A percentile compares a stretch with the other conserved stretches of the same genome.
Evolutionary conservation across 306 rosid genomes (phyloP).

Genomic region (Oemleria cerasiformis): DNA sequence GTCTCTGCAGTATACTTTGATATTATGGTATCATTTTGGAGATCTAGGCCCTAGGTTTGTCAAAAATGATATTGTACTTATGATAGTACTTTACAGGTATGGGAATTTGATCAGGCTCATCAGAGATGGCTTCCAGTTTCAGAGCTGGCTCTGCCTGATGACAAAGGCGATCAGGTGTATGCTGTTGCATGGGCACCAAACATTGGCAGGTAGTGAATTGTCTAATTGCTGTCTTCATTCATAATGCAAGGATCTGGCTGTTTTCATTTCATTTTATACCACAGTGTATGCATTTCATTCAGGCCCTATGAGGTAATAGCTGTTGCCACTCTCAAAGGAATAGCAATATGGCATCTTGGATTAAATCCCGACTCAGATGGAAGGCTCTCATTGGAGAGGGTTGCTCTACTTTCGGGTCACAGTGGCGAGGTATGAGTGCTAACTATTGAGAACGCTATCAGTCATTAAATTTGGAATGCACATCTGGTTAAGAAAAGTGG

Average conservation of each 20-base stretch:
- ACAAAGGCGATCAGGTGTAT: slow-evolving; percentile 66
- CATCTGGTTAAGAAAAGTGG: not conserved
- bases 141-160: slow-evolving; percentile 64
- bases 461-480: not conserved
- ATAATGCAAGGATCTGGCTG: slow-evolving; percentile 6
- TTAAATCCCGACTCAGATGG: slow-evolving; percentile 64
- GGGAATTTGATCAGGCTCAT: slow-evolving; percentile 96
- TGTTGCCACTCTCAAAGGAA: slow-evolving; percentile 68
- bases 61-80: too few relatives aligned
- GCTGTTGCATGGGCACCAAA: slow-evolving; percentile 92
- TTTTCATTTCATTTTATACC: not conserved
- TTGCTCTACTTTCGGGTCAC: slow-evolving; percentile 68
- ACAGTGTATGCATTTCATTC: slow-evolving; percentile 22
- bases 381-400: slow-evolving; percentile 69
- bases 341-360: slow-evolving; percentile 86
- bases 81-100: slow-evolving; percentile 44
- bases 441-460: not conserved
- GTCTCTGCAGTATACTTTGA: not conserved
- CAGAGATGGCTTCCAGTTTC: slow-evolving; percentile 99
- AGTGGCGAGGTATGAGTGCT: slow-evolving; percentile 57
- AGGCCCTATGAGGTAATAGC: slow-evolving; percentile 83
- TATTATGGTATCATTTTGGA: not conserved
- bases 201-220: slow-evolving; percentile 69
- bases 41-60: not conserved
- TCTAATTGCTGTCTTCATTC: slow-evolving; percentile 16